Evolutionary conservation across 2,329 filamentous ascomycete genomes (phyloP).

Genomic region (Aphanocladium album): DNA sequence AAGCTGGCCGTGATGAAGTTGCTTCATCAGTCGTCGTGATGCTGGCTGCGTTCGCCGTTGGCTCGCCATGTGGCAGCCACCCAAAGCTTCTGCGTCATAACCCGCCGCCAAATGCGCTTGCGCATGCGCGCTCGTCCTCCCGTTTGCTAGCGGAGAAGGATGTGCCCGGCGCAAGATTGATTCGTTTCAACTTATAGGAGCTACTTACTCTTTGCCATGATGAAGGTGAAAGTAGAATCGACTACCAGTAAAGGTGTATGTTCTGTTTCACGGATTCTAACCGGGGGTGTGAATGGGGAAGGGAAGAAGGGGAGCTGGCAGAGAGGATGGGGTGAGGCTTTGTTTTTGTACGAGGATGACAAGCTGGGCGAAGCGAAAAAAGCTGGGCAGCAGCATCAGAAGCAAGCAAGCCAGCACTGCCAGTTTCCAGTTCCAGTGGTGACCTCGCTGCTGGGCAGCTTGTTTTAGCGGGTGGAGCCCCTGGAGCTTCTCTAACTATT

Average conservation of each 20-base stretch:
- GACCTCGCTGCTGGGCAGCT: not conserved
- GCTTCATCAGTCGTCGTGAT: too few relatives aligned
- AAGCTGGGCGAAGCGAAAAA: too few relatives aligned
- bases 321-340: conserved; percentile 3
- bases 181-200: too few relatives aligned
- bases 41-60: too few relatives aligned
- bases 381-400: too few relatives aligned
- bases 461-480: conserved; percentile 5
- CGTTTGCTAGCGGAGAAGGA: not conserved
- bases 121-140: not conserved
- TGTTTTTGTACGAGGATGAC: conserved; percentile 9
- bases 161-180: not conserved
- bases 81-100: too few relatives aligned
- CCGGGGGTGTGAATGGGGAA: not conserved
- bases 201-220: conserved; percentile 15
- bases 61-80: too few relatives aligned
- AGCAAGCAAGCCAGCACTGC: not conserved
- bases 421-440: not conserved
- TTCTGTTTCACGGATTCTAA: conserved; percentile 5
- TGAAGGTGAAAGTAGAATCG: not conserved
- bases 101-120: too few relatives aligned
- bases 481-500: not conserved
- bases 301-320: not conserved
- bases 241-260: not conserved
- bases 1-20: too few relatives aligned